Conservation (phyloP, 2,329 filamentous ascomycete species). For the Dactylella cylindrospora region DNA sequence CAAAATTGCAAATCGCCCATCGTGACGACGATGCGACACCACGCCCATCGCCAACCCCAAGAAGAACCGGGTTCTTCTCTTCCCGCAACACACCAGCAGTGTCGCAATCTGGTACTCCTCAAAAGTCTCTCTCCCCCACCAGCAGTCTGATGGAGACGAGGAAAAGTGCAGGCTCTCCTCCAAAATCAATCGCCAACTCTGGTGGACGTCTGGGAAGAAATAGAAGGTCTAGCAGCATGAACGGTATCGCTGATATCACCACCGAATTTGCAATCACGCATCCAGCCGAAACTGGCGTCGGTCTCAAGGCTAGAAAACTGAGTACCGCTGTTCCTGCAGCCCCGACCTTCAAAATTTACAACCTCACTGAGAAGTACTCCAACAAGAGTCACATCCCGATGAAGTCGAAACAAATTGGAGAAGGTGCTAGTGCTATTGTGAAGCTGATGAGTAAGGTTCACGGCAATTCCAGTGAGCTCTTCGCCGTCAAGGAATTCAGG, state of each 20-base stretch:
- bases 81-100: slow-evolving; percentile 49
- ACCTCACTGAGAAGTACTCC: slow-evolving; percentile 69
- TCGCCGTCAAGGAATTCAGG: slow-evolving; percentile 86
- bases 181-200: slow-evolving; percentile 44
- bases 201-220: slow-evolving; percentile 50
- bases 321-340: slow-evolving; percentile 67
- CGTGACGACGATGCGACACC: slow-evolving; percentile 53
- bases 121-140: slow-evolving; percentile 58
- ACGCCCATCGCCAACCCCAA: slow-evolving; percentile 47
- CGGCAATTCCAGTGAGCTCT: slow-evolving; percentile 65
- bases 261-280: slow-evolving; percentile 53
- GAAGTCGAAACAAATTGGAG: slow-evolving; percentile 67
- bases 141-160: slow-evolving; percentile 54
- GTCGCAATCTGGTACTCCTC: slow-evolving; percentile 52
- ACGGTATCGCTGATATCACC: slow-evolving; percentile 49
- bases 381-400: slow-evolving; percentile 59
- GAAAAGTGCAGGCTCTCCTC: slow-evolving; percentile 44
- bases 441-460: slow-evolving; percentile 72
- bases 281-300: slow-evolving; percentile 68
- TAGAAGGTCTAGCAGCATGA: slow-evolving; percentile 58
- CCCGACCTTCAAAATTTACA: slow-evolving; percentile 63
- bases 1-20: slow-evolving; percentile 49
- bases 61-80: slow-evolving; percentile 52
- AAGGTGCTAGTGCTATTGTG: slow-evolving; percentile 80
- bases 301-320: slow-evolving; percentile 75